A percentile compares a stretch with the other conserved stretches of the same genome.
phyloP scores from a whole-genome alignment of 2,329 filamentous ascomycete genomes.

The Cephalotrichum gorgonifer region DNA sequence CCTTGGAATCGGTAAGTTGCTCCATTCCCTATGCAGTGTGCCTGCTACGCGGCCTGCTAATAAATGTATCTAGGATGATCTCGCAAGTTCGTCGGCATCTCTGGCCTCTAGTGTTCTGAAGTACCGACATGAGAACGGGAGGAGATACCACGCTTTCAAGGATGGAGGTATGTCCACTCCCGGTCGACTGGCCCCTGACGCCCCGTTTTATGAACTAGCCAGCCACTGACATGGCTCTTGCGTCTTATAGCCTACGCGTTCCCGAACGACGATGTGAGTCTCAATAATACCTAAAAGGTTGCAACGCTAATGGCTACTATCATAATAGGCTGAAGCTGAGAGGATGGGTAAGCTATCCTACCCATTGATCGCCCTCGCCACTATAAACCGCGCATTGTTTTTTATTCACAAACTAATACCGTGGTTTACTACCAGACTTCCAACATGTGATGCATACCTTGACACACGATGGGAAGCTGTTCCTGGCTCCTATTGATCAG shows the following conservation, averaged over 20 bases:
- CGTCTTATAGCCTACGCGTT: background rate
- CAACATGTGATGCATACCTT: background rate
- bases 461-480: background rate
- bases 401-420: background rate
- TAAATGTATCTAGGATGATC: no score
- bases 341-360: background rate
- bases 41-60: no score
- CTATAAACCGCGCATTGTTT: background rate
- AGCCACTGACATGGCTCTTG: no score
- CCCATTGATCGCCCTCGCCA: background rate
- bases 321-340: background rate
- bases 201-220: no score
- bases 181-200: no score
- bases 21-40: no score
- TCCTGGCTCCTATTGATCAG: background rate
- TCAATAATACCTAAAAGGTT: background rate
- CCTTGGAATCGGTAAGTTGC: no score
- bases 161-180: no score
- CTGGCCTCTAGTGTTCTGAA: no score
- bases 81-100: no score
- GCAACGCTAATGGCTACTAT: background rate
- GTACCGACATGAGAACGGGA: no score
- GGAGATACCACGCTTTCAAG: no score
- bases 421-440: background rate
- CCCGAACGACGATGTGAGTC: background rate